Conservation (phyloP, 306 rosid species). For the Sindora glabra region DNA sequence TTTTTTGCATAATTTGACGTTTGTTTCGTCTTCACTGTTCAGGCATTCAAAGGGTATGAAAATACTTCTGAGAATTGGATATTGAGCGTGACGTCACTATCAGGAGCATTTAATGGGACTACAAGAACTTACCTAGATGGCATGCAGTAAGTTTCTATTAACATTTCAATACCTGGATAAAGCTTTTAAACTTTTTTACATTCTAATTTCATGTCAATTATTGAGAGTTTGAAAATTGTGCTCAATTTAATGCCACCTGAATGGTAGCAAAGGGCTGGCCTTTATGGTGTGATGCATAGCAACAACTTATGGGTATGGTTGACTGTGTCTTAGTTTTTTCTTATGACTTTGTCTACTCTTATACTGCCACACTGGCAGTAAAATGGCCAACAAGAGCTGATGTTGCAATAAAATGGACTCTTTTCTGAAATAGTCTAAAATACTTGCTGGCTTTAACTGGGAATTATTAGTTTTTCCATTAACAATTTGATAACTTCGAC, state of each 20-base stretch:
- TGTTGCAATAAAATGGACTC: background rate
- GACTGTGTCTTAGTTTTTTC: background rate
- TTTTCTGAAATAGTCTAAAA: background rate
- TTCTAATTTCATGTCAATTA: background rate
- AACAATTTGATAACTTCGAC: background rate
- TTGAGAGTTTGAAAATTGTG: background rate
- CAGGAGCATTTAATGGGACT: constrained; percentile 98
- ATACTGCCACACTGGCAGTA: background rate
- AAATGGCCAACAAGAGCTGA: background rate
- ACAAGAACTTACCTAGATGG: constrained; percentile 93
- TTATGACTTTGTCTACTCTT: background rate
- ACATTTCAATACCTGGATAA: background rate
- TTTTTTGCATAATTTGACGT: constrained; percentile 9
- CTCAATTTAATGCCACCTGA: background rate
- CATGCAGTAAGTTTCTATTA: constrained; percentile 70
- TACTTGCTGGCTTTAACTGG: background rate
- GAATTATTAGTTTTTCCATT: background rate
- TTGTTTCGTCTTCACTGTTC: constrained; percentile 23
- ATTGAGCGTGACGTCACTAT: constrained; percentile 67
- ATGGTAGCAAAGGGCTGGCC: background rate
- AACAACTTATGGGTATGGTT: background rate
- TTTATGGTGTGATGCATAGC: background rate
- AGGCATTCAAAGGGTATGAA: constrained; percentile 82
- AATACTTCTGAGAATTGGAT: constrained; percentile 81
- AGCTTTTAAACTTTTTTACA: background rate